phyloP scores from a whole-genome alignment of 768 basidiomycete genomes.

The Termitomyces sp. region DNA sequence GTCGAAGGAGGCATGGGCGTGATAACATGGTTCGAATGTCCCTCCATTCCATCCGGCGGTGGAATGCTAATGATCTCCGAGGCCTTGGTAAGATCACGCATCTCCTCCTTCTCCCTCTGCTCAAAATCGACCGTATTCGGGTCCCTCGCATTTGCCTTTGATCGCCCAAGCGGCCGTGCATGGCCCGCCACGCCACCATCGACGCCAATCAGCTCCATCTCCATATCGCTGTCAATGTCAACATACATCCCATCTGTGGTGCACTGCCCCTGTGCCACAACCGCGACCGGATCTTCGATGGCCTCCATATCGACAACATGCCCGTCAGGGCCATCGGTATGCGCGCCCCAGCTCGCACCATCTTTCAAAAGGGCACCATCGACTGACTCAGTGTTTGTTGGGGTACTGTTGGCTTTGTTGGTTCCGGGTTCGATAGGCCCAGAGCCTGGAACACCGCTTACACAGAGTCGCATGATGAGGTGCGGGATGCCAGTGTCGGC shows the following conservation, averaged over 20 bases:
- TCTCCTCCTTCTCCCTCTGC: conserved; percentile 82
- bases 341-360: conserved; percentile 20
- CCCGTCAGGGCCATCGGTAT: conserved; percentile 38
- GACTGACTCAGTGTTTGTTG: not conserved
- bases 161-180: not conserved
- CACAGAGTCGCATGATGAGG: conserved; percentile 46
- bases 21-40: conserved; percentile 1
- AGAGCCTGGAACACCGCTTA: conserved; percentile 29
- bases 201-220: conserved; percentile 17
- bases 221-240: conserved; percentile 8
- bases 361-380: not conserved
- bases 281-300: conserved; percentile 8
- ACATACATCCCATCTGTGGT: conserved; percentile 3
- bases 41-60: conserved; percentile 6
- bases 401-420: not conserved
- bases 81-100: conserved; percentile 80
- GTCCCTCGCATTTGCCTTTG: conserved; percentile 4
- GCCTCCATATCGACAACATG: conserved; percentile 26
- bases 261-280: not conserved
- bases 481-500: conserved; percentile 29
- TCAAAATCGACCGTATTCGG: conserved; percentile 77
- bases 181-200: not conserved
- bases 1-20: not conserved
- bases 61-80: conserved; percentile 58
- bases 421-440: not conserved